Evolutionary conservation across 345 rosid species (phyloP), one percentile per base, ranked within the genome.

Genomic region (Toxicodendron radicans): DNA sequence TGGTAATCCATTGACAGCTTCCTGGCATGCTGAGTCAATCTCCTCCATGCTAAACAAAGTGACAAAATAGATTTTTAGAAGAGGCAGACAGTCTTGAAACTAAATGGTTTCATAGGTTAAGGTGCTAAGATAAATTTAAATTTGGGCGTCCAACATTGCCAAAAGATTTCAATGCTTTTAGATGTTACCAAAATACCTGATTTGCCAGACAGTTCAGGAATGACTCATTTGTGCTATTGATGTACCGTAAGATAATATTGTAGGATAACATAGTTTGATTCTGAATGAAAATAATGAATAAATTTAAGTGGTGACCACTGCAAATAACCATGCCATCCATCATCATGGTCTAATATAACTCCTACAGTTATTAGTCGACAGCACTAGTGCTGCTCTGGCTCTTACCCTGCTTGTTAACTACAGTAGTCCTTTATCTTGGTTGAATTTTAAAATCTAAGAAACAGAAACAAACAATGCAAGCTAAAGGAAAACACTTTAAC

Each of bases 1-100:
- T 66, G 87, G 87, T 54, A 85, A 58, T 24, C 90, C 92, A 64
- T 78, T 82, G 43, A 72, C 79, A 2, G 86, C 87, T 54, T 81
- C 89, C 78, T 71, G 85, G 72, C 78, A 79, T 68, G 87, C 90
- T 45, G 62, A 70, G 59, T 76, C 78, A 52, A 88, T 84, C 76
- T 86, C 92, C 45, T 83, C 90, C 87, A 88, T 83, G 45, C 92
- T 66, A 57, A 24, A 73, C 33, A n/a, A 7, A 72, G 18, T 3
- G 54, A 33, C 18, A 33, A 24, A 49, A 32, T 45, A 68, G 53
- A 56, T 63, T 38, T 43, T 2, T 2, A 72, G 65, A 54, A n/a
- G 21, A n/a, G 14, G 41, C 9, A 5, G 10, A 43, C 12, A 33
- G 4, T 33, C 45, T 53, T 33, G 11, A 43, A 49, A 45, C 27